Percentiles rank a stretch among this genome's conserved stretches.
phyloP scores from a whole-genome alignment of 768 basidiomycete genomes.

The Kondoa malvinella region DNA sequence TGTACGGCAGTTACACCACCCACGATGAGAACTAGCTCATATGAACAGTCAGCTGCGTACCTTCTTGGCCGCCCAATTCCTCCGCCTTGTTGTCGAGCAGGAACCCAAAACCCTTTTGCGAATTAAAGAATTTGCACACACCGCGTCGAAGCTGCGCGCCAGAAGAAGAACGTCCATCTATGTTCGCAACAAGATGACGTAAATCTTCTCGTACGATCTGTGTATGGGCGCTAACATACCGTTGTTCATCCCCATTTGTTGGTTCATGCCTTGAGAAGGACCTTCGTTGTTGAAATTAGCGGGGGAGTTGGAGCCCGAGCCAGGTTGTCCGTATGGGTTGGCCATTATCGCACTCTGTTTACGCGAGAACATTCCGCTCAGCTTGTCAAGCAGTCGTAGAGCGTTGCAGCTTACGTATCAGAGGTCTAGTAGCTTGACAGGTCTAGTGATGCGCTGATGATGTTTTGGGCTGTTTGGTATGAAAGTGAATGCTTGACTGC shows the following conservation, averaged over 20 bases:
- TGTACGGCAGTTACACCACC: not conserved
- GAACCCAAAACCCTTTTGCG: slow-evolving; percentile 26
- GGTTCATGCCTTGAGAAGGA: slow-evolving; percentile 1
- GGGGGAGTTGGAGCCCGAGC: not conserved
- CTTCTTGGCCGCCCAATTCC: slow-evolving; percentile 28
- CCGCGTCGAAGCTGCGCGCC: slow-evolving; percentile 5
- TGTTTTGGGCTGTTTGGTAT: no score
- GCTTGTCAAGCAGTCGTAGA: no score
- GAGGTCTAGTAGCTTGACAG: no score
- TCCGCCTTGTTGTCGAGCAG: slow-evolving; percentile 26
- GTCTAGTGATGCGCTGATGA: no score
- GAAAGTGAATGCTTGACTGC: no score
- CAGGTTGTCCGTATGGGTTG: not conserved
- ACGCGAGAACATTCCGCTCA: no score
- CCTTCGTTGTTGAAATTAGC: slow-evolving; percentile 5
- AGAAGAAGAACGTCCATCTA: not conserved
- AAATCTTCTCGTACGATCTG: not conserved
- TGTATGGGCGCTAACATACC: not conserved
- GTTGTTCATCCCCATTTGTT: not conserved
- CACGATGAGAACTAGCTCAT: not conserved
- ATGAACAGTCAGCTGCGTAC: no score
- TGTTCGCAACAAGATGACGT: not conserved
- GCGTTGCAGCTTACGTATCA: no score
- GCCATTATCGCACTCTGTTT: no score
- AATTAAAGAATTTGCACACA: slow-evolving; percentile 15